Evolutionary conservation across 1,284 basidiomycete species (phyloP), one percentile per base, ranked within the genome.

Genomic region (Dichomitus squalens): DNA sequence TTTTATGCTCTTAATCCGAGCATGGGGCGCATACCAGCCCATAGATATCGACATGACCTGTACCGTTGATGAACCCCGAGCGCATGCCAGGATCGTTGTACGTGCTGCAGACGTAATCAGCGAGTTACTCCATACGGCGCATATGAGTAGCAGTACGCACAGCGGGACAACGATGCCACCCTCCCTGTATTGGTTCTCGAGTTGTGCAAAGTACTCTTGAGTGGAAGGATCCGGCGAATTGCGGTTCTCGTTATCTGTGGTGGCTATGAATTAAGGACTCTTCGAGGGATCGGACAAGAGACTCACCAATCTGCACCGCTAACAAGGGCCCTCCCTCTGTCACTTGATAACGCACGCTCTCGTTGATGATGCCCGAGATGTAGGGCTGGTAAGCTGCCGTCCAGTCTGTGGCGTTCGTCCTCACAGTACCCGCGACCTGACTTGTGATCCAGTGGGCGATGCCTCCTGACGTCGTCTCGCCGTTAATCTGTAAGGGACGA

Each of bases 391-490:
- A 94, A 0, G 89, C 82, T 3, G 75, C 79, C 57, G 72, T 77
- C 77, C 82, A 93, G 60, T 89, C 88, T 0, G 83, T 81, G 7
- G 80, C 84, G 63, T 89, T 88, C 35, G 87, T 92, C 4, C 92
- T 81, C 18, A 93, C 75, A 38, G 75, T 75, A 3, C 87, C 87
- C 4, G 84, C 79, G 18, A 91, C 81, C 65, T 86, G 80, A 14
- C 83, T 79, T 1, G 88, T 90, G 12, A 83, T 77, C 92, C 91
- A 93, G 61, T 90, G 88, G 0, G 90, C 82, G 59, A 92, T 84
- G 2, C 91, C 91, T 33, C 91, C 91, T 1, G 88, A 90, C 1
- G 87, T 87, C 0, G 89, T 90, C 70, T 94, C 92, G 0, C 89
- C 88, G 62, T 90, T 91, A 73, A 92, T 92, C 69, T 92, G 87